A percentile compares a stretch with the other conserved stretches of the same genome.
Evolutionary conservation across 23 red algal genomes (phyloP).

Genomic region (Chondrus crispus): DNA sequence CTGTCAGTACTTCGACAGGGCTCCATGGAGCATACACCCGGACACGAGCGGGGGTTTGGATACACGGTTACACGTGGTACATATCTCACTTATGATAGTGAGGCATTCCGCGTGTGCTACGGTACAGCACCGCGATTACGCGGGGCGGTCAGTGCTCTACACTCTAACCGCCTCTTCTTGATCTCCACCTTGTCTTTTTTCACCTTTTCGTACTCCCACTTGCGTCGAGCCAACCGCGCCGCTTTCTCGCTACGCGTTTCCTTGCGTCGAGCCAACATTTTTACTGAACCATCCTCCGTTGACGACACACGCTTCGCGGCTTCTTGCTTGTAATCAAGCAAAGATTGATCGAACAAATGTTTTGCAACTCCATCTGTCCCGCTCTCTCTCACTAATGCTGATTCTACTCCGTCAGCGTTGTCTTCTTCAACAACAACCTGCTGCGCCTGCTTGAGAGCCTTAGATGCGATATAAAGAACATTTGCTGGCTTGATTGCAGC

Average conservation of each 20-base stretch:
- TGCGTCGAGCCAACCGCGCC: not conserved
- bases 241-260: not conserved
- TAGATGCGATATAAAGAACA: not conserved
- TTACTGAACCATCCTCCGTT: not conserved
- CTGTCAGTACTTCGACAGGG: too few species aligned
- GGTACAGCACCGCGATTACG: too few species aligned
- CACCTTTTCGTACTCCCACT: not conserved
- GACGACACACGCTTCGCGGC: not conserved
- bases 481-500: not conserved
- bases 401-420: not conserved
- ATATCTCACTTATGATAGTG: too few species aligned
- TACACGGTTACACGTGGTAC: too few species aligned
- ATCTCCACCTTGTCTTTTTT: not conserved
- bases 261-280: not conserved
- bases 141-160: too few species aligned
- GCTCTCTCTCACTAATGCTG: not conserved
- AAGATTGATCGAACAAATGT: not conserved
- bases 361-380: not conserved
- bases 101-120: too few species aligned
- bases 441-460: not conserved
- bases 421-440: not conserved
- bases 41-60: too few species aligned
- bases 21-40: too few species aligned
- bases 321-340: constrained; percentile 17
- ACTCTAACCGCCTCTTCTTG: not conserved